A percentile compares a stretch with the other conserved stretches of the same genome.
Evolutionary conservation across 1,139 yeast species (phyloP).

Genomic region (Scheffersomyces cryptocercus): DNA sequence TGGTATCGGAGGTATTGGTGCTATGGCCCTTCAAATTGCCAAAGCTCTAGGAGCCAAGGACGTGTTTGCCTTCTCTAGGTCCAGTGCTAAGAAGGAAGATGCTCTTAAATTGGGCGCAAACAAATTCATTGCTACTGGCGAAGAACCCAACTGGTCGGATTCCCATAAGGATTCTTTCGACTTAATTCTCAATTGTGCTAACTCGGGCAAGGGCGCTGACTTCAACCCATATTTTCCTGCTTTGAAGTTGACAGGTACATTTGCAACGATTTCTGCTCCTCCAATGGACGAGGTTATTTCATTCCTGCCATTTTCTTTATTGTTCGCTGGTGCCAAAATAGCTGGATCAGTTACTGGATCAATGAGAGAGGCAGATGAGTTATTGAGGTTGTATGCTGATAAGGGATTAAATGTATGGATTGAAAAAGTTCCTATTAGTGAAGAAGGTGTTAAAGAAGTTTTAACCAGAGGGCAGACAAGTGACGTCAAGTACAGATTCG

Average conservation of each 20-base stretch:
- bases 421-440: conserved; percentile 55
- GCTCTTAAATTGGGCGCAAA: conserved; percentile 56
- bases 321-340: conserved; percentile 43
- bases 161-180: conserved; percentile 37
- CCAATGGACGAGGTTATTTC: conserved; percentile 26
- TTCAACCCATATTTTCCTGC: conserved; percentile 21
- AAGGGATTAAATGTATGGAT: conserved; percentile 59
- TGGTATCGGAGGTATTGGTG: conserved; percentile 65
- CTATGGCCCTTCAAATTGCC: conserved; percentile 58
- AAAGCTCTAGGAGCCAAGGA: conserved; percentile 56
- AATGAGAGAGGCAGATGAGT: conserved; percentile 54
- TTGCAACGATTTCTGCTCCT: conserved; percentile 30
- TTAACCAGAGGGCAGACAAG: conserved; percentile 51
- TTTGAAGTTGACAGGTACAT: conserved; percentile 24
- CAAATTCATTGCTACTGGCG: conserved; percentile 50
- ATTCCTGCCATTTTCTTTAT: conserved; percentile 46
- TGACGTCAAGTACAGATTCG: conserved; percentile 66
- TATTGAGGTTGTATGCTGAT: conserved; percentile 55
- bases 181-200: conserved; percentile 52
- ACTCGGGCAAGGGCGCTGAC: conserved; percentile 33
- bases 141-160: conserved; percentile 35
- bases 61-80: conserved; percentile 55
- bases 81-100: conserved; percentile 48
- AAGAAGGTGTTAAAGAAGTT: conserved; percentile 51
- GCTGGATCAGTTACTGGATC: conserved; percentile 50